Evolutionary conservation across 345 rosid genomes (phyloP).

Genomic region (Crucihimalaya himalaica): DNA sequence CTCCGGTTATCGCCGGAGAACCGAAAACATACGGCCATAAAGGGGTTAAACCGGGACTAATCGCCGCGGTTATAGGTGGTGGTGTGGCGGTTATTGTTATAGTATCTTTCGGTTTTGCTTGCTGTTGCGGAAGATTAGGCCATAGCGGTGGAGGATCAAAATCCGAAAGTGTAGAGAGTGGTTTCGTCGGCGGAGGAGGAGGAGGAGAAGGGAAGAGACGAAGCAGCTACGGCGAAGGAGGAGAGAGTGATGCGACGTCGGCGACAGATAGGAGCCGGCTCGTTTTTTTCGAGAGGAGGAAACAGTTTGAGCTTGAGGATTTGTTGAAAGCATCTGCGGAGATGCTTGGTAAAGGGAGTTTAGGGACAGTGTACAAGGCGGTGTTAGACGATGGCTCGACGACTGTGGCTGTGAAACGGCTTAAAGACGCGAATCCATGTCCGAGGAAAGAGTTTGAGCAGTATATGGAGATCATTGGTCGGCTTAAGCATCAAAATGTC

Average conservation of each 20-base stretch:
- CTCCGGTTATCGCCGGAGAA: slow-evolving; percentile 35
- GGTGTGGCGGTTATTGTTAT: slow-evolving; percentile 58
- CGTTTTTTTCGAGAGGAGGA: slow-evolving; percentile 79
- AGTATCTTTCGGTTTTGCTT: slow-evolving; percentile 64
- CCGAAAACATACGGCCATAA: slow-evolving; percentile 17
- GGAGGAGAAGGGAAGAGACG: slow-evolving; percentile 51
- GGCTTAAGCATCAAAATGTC: slow-evolving; percentile 71
- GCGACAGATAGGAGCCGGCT: slow-evolving; percentile 72
- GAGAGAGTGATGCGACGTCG: slow-evolving; percentile 81
- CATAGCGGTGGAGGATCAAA: slow-evolving; percentile 43
- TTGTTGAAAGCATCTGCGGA: slow-evolving; percentile 91
- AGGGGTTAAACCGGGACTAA: slow-evolving; percentile 62
- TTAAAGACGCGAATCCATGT: slow-evolving; percentile 94
- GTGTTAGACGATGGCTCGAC: slow-evolving; percentile 74
- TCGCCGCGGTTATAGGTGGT: slow-evolving; percentile 69
- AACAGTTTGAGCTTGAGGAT: slow-evolving; percentile 83
- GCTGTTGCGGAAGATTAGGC: slow-evolving; percentile 61
- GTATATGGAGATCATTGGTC: slow-evolving; percentile 90
- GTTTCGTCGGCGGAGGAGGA: slow-evolving; percentile 52
- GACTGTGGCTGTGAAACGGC: slow-evolving; percentile 86
- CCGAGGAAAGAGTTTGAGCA: slow-evolving; percentile 87
- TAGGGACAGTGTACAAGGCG: slow-evolving; percentile 92
- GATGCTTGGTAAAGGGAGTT: slow-evolving; percentile 93
- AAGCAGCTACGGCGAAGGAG: slow-evolving; percentile 45
- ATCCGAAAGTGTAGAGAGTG: slow-evolving; percentile 47